These are phyloP conservation scores for Ceratobasidium sp. DNA, from an alignment of 1,284 basidiomycete genomes.

Conservation along the genomic window DNA sequence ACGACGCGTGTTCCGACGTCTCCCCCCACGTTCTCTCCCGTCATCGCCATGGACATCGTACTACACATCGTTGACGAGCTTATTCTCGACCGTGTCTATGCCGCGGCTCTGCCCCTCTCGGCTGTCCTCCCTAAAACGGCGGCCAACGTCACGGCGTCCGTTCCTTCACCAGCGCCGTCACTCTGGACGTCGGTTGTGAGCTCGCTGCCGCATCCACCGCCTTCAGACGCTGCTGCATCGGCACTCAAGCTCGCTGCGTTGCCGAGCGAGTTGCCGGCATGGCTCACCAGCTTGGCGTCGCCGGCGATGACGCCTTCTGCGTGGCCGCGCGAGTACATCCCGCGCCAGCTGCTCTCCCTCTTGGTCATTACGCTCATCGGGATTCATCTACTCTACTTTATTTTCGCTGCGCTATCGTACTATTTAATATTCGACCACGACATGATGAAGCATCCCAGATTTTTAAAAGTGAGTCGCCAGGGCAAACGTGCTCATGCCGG, in stretches of 20 bases:
- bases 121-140: slow-evolving; percentile 48
- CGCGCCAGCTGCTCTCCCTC: slow-evolving; percentile 85
- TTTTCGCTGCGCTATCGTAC: slow-evolving; percentile 88
- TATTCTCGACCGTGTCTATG: slow-evolving; percentile 84
- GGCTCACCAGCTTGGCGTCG: slow-evolving; percentile 47
- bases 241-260: slow-evolving; percentile 54
- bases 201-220: slow-evolving; percentile 67
- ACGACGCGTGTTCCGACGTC: slow-evolving; percentile 24
- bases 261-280: slow-evolving; percentile 21
- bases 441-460: slow-evolving; percentile 95
- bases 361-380: slow-evolving; percentile 82
- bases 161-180: slow-evolving; percentile 54
- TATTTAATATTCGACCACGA: slow-evolving; percentile 93
- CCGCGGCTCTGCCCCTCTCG: slow-evolving; percentile 78
- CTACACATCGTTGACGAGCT: slow-evolving; percentile 80
- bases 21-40: slow-evolving; percentile 45
- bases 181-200: slow-evolving; percentile 63
- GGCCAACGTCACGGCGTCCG: slow-evolving; percentile 60
- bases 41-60: slow-evolving; percentile 82
- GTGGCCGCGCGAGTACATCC: slow-evolving; percentile 84
- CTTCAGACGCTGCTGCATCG: slow-evolving; percentile 19
- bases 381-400: slow-evolving; percentile 86
- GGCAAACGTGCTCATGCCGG: slow-evolving; percentile 71
- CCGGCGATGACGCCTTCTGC: slow-evolving; percentile 66
- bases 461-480: slow-evolving; percentile 68